Base-by-base conservation (phyloP, 2,329 filamentous ascomycete species). In the Fusarium keratoplasticum region DNA sequence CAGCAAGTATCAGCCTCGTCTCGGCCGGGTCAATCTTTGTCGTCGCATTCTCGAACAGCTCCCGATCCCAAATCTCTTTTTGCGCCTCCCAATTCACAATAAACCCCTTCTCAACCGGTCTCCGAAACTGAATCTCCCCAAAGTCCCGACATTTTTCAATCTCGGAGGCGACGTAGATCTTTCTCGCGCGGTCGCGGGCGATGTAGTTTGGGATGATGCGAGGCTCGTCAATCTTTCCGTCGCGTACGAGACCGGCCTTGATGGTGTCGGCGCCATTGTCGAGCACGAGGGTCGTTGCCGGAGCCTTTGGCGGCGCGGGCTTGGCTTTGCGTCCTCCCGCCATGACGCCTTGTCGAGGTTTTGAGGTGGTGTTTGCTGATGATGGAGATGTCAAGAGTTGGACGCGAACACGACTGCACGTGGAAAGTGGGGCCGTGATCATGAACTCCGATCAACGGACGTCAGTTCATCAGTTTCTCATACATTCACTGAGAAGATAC, bases 11-110 rank as follows among this genome's bases (percentile, higher is more conserved):
- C 66, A 99, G 84, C 57, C 95, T 92, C n/a, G 95, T 96, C 64
- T 96, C 92, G 62, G 88, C 86, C 0, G 96, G 94, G 76, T 97
- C 92, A 81, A 93, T 95, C 77, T 87, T 89, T 76, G 91, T 84
- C 31, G 88, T 86, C n/a, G 90, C 90, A 74, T 90, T 90, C 67
- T 89, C 91, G 77, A 97, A 92, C 79, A 98, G 94, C 69, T 95
- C 92, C 76, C 92, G 91, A 79, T 98, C 95, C 96, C 96, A 99
- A 61, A 99, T 94, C 79, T 96, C 95, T 83, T 94, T 96, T 85
- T 99, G 91, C 1, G 93, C 92, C 83, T 99, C 96, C 96, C 96
- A 99, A 80, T 96, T 98, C 70, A 98, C 95, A 59, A 98, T 88
- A 80, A 94, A 98, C 9, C 96, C 96, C 83, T 95, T 97, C 83